A percentile compares a stretch with the other conserved stretches of the same genome.
Evolutionary conservation across 2,329 filamentous ascomycete genomes (phyloP).

Genomic region (Cytospora paraplurivora): DNA sequence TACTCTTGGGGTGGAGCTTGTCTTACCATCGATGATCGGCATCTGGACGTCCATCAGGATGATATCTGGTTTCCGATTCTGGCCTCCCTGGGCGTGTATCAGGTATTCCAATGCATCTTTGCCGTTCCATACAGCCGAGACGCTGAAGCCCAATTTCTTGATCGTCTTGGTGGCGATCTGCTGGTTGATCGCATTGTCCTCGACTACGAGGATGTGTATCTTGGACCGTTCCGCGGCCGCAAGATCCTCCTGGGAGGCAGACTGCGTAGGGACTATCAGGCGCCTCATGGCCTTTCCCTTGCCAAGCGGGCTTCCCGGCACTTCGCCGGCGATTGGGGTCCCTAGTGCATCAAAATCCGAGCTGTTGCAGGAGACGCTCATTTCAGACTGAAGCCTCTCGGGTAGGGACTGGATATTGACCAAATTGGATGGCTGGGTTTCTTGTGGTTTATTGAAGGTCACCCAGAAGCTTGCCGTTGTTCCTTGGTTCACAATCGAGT

Average conservation of each 20-base stretch:
- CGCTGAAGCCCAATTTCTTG: conserved; percentile 70
- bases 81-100: conserved; percentile 51
- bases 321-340: conserved; percentile 41
- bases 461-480: conserved; percentile 78
- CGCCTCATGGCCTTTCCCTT: conserved; percentile 36
- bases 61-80: conserved; percentile 65
- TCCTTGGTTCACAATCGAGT: conserved; percentile 67
- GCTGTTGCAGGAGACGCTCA: conserved; percentile 67
- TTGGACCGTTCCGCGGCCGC: conserved; percentile 60
- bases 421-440: conserved; percentile 48
- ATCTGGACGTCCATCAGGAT: conserved; percentile 61
- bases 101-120: conserved; percentile 78
- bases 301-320: conserved; percentile 32
- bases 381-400: conserved; percentile 65
- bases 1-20: background rate
- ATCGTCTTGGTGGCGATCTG: conserved; percentile 68
- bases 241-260: conserved; percentile 49
- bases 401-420: conserved; percentile 66
- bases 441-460: conserved; percentile 71
- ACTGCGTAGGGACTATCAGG: conserved; percentile 39
- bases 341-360: conserved; percentile 60
- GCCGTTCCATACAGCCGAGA: conserved; percentile 74
- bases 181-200: conserved; percentile 63
- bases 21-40: conserved; percentile 16
- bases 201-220: conserved; percentile 74